phyloP scores from a whole-genome alignment of 169 alveolate species.

The Ichthyophthirius multifiliis region DNA sequence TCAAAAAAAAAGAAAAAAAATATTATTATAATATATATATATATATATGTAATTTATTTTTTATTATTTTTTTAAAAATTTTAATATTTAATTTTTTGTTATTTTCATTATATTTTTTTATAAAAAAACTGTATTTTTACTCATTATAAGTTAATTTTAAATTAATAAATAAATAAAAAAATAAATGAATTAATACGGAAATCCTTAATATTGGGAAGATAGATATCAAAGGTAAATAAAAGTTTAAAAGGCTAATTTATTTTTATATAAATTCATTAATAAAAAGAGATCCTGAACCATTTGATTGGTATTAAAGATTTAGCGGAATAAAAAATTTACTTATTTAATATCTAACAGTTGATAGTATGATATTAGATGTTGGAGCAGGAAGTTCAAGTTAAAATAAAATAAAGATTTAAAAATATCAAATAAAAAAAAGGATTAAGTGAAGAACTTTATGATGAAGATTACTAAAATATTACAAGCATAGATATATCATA shows the following conservation, averaged over 20 bases:
- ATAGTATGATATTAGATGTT: slow-evolving; percentile 70
- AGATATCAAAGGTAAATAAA: slow-evolving; percentile 82
- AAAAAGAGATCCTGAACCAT: slow-evolving; percentile 89
- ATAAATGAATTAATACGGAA: slow-evolving; percentile 80
- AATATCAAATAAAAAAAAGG: no score
- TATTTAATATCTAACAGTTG: slow-evolving; percentile 69
- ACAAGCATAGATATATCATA: slow-evolving; percentile 83
- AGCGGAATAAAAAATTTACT: slow-evolving; percentile 84
- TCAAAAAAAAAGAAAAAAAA: no score
- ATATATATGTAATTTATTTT: no score
- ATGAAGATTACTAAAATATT: slow-evolving; percentile 84
- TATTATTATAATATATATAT: no score
- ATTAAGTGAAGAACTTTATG: slow-evolving; percentile 88
- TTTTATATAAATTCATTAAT: no score
- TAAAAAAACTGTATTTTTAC: no score
- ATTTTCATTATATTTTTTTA: no score
- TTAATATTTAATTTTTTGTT: no score
- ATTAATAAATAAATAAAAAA: background rate
- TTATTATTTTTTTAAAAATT: no score
- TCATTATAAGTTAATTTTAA: no score
- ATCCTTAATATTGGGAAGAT: slow-evolving; percentile 90
- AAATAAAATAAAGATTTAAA: no score
- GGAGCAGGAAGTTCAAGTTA: slow-evolving; percentile 93
- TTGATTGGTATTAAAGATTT: slow-evolving; percentile 92
- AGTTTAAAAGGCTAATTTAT: background rate